Conservation (phyloP, 2,329 filamentous ascomycete species). For the Kalaharituber pfeilii region DNA sequence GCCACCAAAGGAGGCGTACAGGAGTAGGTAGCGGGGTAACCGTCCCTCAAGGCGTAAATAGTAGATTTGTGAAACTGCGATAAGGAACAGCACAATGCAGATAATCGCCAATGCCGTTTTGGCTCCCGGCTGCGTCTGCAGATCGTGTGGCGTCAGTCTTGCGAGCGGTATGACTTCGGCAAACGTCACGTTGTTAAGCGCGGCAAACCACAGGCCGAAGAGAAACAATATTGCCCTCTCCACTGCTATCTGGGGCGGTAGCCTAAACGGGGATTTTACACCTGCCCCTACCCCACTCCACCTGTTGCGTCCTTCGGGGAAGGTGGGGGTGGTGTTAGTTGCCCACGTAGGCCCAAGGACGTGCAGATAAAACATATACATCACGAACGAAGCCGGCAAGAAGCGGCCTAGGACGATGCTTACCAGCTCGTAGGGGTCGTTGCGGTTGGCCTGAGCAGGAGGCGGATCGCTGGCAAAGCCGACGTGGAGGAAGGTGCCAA, state of each 20-base stretch:
- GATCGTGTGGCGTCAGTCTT: conserved; percentile 76
- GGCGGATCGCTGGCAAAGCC: conserved; percentile 82
- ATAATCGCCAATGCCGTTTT: conserved; percentile 66
- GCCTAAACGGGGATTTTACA: conserved; percentile 34
- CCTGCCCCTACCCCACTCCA: conserved; percentile 28
- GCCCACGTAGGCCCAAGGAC: conserved; percentile 48
- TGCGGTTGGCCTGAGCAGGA: conserved; percentile 28
- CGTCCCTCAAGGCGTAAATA: conserved; percentile 72
- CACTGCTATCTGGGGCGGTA: conserved; percentile 58
- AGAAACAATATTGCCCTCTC: conserved; percentile 87
- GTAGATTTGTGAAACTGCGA: conserved; percentile 62
- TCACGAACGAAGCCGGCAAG: conserved; percentile 71
- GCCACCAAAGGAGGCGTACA: conserved; percentile 83
- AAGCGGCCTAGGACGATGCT: conserved; percentile 66
- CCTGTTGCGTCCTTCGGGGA: conserved; percentile 50
- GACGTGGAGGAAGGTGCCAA: conserved; percentile 73
- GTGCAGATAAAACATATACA: conserved; percentile 72
- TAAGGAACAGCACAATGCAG: conserved; percentile 48
- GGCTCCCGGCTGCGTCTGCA: conserved; percentile 76
- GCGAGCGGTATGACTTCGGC: conserved; percentile 74
- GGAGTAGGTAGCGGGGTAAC: conserved; percentile 60
- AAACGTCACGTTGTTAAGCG: conserved; percentile 88
- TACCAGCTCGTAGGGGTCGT: conserved; percentile 50
- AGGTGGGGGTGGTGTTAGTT: conserved; percentile 32
- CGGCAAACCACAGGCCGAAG: conserved; percentile 76